A percentile compares a stretch with the other conserved stretches of the same genome.
phyloP scores from a whole-genome alignment of 768 basidiomycete species.

The Lactarius sanguifluus region DNA sequence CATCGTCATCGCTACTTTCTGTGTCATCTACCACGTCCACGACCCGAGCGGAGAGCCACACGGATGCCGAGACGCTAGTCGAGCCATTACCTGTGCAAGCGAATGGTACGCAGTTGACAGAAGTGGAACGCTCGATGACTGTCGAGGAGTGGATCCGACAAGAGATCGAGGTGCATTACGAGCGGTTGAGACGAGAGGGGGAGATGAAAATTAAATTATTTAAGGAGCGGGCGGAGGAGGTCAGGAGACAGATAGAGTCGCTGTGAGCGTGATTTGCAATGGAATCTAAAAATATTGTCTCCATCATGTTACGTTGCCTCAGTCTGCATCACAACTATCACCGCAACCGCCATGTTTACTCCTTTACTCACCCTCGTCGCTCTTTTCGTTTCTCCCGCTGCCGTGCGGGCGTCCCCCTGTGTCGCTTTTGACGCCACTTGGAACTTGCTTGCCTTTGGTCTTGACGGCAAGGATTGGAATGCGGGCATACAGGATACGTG shows the following conservation, averaged over 20 bases:
- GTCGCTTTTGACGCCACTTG: slow-evolving; percentile 76
- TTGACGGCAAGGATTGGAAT: slow-evolving; percentile 81
- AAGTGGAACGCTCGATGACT: slow-evolving; percentile 73
- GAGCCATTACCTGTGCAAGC: slow-evolving; percentile 32
- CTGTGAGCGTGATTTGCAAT: slow-evolving; percentile 21
- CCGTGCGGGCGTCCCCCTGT: slow-evolving; percentile 53
- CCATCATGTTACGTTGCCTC: neutral
- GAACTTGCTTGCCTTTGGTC: slow-evolving; percentile 86
- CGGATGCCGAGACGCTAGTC: slow-evolving; percentile 31
- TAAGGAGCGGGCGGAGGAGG: slow-evolving; percentile 43
- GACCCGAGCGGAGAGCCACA: slow-evolving; percentile 21
- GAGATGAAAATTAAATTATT: slow-evolving; percentile 51
- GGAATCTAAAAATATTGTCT: neutral
- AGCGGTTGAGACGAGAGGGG: slow-evolving; percentile 55
- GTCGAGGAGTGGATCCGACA: slow-evolving; percentile 81
- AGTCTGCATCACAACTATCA: neutral
- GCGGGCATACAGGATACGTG: slow-evolving; percentile 72
- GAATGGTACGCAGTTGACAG: slow-evolving; percentile 43
- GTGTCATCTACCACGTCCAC: slow-evolving; percentile 25
- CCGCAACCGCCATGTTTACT: slow-evolving; percentile 37
- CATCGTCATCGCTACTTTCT: slow-evolving; percentile 25
- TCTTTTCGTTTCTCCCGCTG: slow-evolving; percentile 47
- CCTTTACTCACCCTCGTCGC: slow-evolving; percentile 45
- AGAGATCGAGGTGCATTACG: slow-evolving; percentile 69
- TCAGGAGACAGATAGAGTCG: slow-evolving; percentile 38